Base-by-base conservation (phyloP, 2,329 filamentous ascomycete genomes). In the Penicillium sumatraense region DNA sequence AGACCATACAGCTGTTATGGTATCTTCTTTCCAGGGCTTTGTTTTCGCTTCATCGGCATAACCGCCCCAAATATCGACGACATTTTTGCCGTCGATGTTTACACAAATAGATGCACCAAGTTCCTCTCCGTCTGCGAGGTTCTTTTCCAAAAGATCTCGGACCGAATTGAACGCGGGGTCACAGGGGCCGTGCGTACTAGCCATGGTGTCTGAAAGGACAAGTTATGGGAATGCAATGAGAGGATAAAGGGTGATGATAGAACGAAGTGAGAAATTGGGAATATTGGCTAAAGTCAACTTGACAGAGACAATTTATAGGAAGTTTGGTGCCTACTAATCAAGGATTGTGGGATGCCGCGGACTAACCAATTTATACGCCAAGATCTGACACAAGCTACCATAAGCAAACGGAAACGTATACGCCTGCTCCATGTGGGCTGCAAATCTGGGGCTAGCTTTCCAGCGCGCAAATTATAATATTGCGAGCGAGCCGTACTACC, bases 51-150 rank as follows among this genome's bases (percentile, higher is more conserved):
- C 46, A 20, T 67, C 57, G 20, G 54, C 42, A 33, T 65, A 50
- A 11, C 65, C 70, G 75, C 81, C 36, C 81, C 75, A 27, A 69
- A 72, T 46, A 70, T 75, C 69, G 76, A 68, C 73, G 24, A 80
- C 74, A 56, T 80, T 80, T 64, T 80, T 80, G 6, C 78, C 78
- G 53, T 80, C 80, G 38, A 81, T 74, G 38, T 69, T 71, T 14
- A 72, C 52, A 20, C 62, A 69, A 18, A 82, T 64, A 0, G 75
- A 78, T n/a, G 76, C 78, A 2, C 80, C 80, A 5, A 80, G 50
- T 41, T 82, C 79, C 2, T 73, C 63, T 16, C 70, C 76, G 1
- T 65, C 69, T 9, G 65, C 59, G n/a, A 82, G 41, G 21, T 68
- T 67, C 3, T 70, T 31, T 26, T 73, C 60, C 11, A 82, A 56